Evolutionary conservation across 768 basidiomycete species (phyloP).

Genomic region (Termitomyces bulborhizus): DNA sequence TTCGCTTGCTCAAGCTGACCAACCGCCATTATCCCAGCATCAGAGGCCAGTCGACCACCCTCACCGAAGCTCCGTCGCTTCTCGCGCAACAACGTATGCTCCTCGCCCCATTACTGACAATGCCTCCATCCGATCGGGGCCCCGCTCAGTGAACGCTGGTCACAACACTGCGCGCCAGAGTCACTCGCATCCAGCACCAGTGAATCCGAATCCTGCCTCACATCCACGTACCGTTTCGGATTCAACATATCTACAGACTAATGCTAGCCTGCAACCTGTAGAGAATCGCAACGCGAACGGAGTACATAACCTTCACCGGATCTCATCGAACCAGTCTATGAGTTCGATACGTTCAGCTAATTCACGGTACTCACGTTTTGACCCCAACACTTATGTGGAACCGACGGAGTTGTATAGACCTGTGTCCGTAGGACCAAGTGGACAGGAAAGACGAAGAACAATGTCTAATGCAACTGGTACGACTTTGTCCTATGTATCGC

Average conservation of each 20-base stretch:
- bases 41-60: neutral
- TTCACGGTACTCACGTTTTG: slow-evolving; percentile 9
- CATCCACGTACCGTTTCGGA: slow-evolving; percentile 8
- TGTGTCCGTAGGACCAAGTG: neutral
- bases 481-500: slow-evolving; percentile 2
- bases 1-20: neutral
- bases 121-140: neutral
- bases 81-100: neutral
- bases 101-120: neutral
- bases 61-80: slow-evolving; percentile 3
- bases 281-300: neutral
- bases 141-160: neutral
- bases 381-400: slow-evolving; percentile 6
- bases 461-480: neutral
- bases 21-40: neutral
- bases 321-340: slow-evolving; percentile 9
- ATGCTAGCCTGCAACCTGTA: neutral
- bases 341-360: slow-evolving; percentile 3
- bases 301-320: slow-evolving; percentile 1
- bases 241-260: neutral
- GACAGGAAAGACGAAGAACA: neutral
- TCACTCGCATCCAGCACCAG: neutral
- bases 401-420: slow-evolving; percentile 4
- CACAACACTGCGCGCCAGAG: slow-evolving; percentile 1
- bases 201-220: neutral